phyloP scores from a whole-genome alignment of 2,329 filamentous ascomycete genomes.

The Calonectria henricotiae region DNA sequence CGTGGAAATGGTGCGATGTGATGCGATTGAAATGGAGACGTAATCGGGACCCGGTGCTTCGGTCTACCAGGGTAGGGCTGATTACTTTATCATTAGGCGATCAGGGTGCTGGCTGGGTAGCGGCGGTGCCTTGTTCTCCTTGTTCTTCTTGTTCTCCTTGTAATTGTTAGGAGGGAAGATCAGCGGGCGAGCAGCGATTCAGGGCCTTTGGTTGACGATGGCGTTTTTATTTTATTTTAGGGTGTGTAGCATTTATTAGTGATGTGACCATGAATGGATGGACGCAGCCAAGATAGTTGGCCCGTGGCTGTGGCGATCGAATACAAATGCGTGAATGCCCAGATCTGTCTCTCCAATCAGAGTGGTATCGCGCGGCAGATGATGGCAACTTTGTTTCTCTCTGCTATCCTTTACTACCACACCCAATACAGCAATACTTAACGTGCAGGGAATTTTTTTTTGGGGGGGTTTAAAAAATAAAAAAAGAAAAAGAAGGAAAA shows the following conservation, averaged over 20 bases:
- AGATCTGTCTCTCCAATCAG: not conserved
- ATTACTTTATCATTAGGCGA: constrained; percentile 13
- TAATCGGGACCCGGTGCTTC: constrained; percentile 30
- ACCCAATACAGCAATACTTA: not conserved
- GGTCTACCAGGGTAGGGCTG: constrained; percentile 30
- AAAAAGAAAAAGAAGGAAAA: not conserved
- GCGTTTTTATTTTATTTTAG: too few relatives aligned
- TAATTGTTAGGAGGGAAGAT: not conserved
- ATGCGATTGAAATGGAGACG: constrained; percentile 16
- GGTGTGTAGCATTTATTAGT: not conserved
- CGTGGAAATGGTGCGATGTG: constrained; percentile 36
- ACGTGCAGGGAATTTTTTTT: too few relatives aligned
- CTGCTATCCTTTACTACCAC: not conserved
- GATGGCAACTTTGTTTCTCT: not conserved
- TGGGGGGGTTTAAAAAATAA: too few relatives aligned
- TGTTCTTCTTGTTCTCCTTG: too few relatives aligned
- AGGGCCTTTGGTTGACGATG: not conserved
- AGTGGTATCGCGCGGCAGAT: not conserved
- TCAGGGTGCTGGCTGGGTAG: not conserved
- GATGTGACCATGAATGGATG: not conserved
- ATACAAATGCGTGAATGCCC: not conserved
- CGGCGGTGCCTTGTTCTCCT: too few relatives aligned
- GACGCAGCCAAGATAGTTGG: not conserved
- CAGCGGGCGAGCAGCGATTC: constrained; percentile 1
- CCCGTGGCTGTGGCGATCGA: not conserved